A percentile compares a stretch with the other conserved stretches of the same genome.
These are phyloP conservation scores for Dichotomopilus funicola DNA, from an alignment of 2,329 filamentous ascomycete species.

Conservation along the genomic window DNA sequence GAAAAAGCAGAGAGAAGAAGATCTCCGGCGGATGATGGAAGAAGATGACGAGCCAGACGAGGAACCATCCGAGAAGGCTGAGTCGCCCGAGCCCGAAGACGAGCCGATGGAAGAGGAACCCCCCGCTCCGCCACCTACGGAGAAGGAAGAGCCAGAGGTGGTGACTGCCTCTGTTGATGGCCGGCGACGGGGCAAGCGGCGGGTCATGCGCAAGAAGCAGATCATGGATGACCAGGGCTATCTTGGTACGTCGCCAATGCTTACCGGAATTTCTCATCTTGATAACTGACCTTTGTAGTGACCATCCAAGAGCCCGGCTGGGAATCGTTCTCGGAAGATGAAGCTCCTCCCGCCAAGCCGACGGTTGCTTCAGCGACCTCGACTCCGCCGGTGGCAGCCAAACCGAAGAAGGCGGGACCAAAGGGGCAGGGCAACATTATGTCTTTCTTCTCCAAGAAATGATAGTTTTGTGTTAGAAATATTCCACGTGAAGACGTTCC, in stretches of 20 bases:
- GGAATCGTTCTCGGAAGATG: constrained; percentile 93
- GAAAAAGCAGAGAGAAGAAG: constrained; percentile 59
- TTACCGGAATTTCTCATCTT: not conserved
- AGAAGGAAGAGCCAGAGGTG: constrained; percentile 44
- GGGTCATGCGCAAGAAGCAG: constrained; percentile 82
- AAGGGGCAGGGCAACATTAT: constrained; percentile 80
- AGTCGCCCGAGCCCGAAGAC: constrained; percentile 29
- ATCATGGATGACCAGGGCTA: constrained; percentile 85
- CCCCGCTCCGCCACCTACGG: constrained; percentile 31
- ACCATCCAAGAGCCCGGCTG: constrained; percentile 78
- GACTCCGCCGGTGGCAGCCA: constrained; percentile 37
- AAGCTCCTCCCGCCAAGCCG: constrained; percentile 52
- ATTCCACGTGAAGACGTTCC: no score
- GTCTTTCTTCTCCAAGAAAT: constrained; percentile 87
- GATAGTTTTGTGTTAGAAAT: not conserved
- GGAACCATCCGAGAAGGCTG: constrained; percentile 49
- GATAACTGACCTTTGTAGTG: constrained; percentile 44
- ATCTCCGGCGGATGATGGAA: constrained; percentile 72
- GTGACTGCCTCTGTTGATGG: constrained; percentile 46
- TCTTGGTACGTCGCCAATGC: constrained; percentile 54
- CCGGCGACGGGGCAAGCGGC: constrained; percentile 67
- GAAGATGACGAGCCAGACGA: constrained; percentile 40
- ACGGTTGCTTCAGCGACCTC: constrained; percentile 35
- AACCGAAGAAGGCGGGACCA: constrained; percentile 48
- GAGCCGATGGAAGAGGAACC: constrained; percentile 25